phyloP scores from a whole-genome alignment of 768 basidiomycete genomes.

The Lactarius hatsudake region DNA sequence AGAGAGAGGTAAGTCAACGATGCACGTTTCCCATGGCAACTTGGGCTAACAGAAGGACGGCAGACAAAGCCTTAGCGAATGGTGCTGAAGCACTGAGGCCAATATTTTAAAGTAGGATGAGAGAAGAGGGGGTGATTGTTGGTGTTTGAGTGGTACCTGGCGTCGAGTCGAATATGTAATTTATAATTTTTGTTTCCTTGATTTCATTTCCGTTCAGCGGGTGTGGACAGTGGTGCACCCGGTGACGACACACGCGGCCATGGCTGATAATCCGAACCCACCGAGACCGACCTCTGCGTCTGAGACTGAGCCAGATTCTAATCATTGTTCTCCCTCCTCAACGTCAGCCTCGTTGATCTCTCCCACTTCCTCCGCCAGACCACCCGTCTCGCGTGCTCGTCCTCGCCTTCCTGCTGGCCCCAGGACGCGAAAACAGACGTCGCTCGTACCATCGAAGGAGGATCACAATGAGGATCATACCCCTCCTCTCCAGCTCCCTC shows the following conservation, averaged over 20 bases:
- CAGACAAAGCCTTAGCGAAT: background rate
- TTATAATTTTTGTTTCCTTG: background rate
- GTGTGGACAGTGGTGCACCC: background rate
- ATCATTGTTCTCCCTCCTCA: background rate
- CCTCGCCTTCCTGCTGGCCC: slow-evolving; percentile 25
- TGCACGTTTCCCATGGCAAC: background rate
- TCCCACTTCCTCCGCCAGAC: background rate
- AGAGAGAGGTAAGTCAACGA: background rate
- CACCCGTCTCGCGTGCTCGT: slow-evolving; percentile 12
- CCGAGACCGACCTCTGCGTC: background rate
- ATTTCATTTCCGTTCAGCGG: background rate
- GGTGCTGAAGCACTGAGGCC: too few relatives aligned
- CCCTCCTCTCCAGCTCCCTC: background rate
- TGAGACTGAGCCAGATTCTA: background rate
- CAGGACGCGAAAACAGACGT: slow-evolving; percentile 14
- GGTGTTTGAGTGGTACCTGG: background rate
- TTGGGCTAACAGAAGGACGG: background rate
- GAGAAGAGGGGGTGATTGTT: too few relatives aligned
- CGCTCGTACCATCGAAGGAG: background rate
- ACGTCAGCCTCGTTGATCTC: background rate
- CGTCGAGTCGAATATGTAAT: background rate
- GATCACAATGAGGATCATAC: background rate
- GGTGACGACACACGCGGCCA: background rate
- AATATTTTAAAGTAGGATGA: too few relatives aligned
- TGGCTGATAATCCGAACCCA: background rate